Conservation (phyloP, 495 filamentous ascomycete genomes). For the Friedmanniomyces simplex region DNA sequence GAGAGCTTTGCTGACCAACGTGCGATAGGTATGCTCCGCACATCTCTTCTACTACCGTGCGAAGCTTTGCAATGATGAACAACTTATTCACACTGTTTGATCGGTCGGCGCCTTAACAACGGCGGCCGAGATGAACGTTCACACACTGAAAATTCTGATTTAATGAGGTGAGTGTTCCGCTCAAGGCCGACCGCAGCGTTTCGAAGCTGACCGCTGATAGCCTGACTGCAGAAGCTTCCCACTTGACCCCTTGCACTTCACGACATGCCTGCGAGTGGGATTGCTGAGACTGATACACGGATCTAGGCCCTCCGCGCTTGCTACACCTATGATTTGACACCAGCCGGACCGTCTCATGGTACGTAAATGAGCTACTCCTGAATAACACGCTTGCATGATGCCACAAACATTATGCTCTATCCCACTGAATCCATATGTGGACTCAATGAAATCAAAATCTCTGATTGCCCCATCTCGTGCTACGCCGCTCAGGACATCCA, state of each 20-base stretch:
- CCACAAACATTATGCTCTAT: constrained; percentile 2
- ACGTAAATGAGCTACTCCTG: neutral
- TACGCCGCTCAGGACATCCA: neutral
- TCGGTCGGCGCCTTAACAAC: constrained; percentile 40
- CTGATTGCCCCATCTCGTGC: neutral
- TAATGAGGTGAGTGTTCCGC: constrained; percentile 67
- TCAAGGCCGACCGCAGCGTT: neutral
- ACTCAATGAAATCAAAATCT: constrained; percentile 3
- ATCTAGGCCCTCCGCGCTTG: neutral
- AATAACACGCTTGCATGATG: neutral
- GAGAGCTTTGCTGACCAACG: constrained; percentile 18
- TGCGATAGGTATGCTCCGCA: constrained; percentile 1
- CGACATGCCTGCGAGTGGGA: neutral
- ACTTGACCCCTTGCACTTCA: neutral
- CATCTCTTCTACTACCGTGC: neutral
- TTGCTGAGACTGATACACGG: neutral
- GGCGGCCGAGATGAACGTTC: constrained; percentile 63
- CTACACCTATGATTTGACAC: too few species aligned
- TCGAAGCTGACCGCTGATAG: constrained; percentile 17
- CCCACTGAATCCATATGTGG: neutral
- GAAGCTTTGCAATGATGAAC: constrained; percentile 50
- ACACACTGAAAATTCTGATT: constrained; percentile 90
- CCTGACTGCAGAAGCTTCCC: constrained; percentile 27
- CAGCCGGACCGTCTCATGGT: neutral
- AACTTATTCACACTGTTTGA: constrained; percentile 98